A percentile compares a stretch with the other conserved stretches of the same genome.
Conservation (phyloP, 2,329 filamentous ascomycete genomes). For the Diaporthe helianthi region DNA sequence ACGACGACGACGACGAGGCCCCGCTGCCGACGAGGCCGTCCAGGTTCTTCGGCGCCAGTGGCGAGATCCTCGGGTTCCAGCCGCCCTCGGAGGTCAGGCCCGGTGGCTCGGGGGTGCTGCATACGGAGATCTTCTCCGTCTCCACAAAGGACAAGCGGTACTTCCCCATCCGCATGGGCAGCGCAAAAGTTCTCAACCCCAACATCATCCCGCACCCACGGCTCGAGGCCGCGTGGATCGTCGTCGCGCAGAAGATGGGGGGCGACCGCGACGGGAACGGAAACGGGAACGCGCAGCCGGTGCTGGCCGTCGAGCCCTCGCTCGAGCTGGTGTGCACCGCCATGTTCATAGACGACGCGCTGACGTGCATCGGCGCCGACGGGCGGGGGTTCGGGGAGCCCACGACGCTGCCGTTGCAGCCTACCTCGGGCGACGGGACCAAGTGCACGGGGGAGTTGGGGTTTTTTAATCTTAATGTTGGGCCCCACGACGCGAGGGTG, state of each 20-base stretch:
- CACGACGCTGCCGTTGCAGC: conserved; percentile 52
- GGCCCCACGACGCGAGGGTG: conserved; percentile 65
- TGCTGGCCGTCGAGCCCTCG: conserved; percentile 37
- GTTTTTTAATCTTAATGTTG: conserved; percentile 52
- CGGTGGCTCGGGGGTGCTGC: conserved; percentile 31
- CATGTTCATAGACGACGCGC: conserved; percentile 49
- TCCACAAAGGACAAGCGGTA: conserved; percentile 54
- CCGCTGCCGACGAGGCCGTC: neutral
- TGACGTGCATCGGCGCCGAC: conserved; percentile 48
- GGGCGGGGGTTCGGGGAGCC: conserved; percentile 41
- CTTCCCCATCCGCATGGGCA: conserved; percentile 57
- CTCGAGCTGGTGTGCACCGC: conserved; percentile 59
- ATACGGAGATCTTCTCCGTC: conserved; percentile 53
- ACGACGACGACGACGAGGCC: neutral
- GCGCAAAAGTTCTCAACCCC: conserved; percentile 55
- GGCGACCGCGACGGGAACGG: conserved; percentile 38
- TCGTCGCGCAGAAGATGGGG: conserved; percentile 54
- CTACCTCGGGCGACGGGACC: conserved; percentile 46
- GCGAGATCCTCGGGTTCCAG: conserved; percentile 25
- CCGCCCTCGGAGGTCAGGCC: conserved; percentile 15
- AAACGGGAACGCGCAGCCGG: conserved; percentile 20
- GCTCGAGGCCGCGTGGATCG: conserved; percentile 54
- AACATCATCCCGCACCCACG: conserved; percentile 64
- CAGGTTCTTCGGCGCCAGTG: conserved; percentile 10
- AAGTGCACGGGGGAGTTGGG: conserved; percentile 54